phyloP scores from a whole-genome alignment of 2,329 filamentous ascomycete species.

The Colletotrichum cereale region DNA sequence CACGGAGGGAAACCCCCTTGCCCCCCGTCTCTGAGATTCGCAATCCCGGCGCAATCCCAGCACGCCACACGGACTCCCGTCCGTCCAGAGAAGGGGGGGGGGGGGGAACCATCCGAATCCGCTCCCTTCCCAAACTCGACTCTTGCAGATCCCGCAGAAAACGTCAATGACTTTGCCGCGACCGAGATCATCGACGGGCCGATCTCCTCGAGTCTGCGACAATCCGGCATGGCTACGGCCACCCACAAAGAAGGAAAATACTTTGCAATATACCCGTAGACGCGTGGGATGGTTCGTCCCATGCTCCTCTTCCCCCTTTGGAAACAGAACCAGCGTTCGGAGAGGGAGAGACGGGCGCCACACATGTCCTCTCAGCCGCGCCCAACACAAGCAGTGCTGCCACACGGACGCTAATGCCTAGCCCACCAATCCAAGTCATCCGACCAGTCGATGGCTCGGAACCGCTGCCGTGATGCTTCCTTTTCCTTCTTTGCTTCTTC shows the following conservation, averaged over 20 bases:
- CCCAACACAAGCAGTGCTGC: neutral
- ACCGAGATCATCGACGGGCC: neutral
- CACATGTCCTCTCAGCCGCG: neutral
- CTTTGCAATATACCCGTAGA: neutral
- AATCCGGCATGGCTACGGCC: neutral
- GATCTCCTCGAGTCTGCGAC: neutral
- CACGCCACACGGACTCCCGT: conserved; percentile 31
- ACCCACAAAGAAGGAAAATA: neutral
- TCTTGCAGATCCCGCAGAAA: neutral
- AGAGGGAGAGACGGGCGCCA: neutral
- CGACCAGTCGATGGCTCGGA: neutral
- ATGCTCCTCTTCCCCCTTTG: neutral
- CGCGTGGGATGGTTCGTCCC: neutral
- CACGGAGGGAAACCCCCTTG: neutral
- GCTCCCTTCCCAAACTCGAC: neutral
- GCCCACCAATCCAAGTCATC: neutral
- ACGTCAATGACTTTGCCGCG: neutral
- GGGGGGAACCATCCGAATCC: conserved; percentile 11
- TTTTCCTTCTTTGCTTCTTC: neutral
- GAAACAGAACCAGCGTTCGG: neutral
- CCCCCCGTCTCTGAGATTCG: conserved; percentile 4
- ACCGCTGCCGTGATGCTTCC: neutral
- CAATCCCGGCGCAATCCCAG: conserved; percentile 12
- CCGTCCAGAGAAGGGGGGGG: neutral
- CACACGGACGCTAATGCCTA: neutral